phyloP scores from a whole-genome alignment of 2,329 filamentous ascomycete genomes.

The Chrysoporthe austroafricana region DNA sequence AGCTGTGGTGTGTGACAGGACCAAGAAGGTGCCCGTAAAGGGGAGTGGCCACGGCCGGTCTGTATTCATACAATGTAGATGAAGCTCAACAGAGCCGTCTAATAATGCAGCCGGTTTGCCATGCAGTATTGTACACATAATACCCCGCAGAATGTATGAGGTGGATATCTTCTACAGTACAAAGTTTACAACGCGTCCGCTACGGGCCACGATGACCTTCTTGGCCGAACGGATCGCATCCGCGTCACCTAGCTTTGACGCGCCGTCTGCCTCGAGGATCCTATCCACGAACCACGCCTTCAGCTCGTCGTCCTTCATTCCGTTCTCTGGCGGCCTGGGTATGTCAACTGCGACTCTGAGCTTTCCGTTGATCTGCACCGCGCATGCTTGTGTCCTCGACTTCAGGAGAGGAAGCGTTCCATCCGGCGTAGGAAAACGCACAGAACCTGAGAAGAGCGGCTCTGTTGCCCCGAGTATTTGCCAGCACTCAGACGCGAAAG shows the following conservation, averaged over 20 bases:
- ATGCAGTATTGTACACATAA: background rate
- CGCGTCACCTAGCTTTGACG: conserved; percentile 55
- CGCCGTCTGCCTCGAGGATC: conserved; percentile 66
- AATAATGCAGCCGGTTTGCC: background rate
- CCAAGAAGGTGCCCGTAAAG: conserved; percentile 41
- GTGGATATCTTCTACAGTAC: conserved; percentile 48
- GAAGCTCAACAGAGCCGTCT: background rate
- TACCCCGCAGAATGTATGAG: conserved; percentile 2
- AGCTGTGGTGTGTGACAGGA: conserved; percentile 32
- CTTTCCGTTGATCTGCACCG: conserved; percentile 82
- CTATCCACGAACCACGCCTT: conserved; percentile 64
- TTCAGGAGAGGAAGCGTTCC: conserved; percentile 54
- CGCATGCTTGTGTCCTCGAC: conserved; percentile 57
- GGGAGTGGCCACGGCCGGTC: conserved; percentile 54
- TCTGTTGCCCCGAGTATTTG: conserved; percentile 51
- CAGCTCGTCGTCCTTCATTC: conserved; percentile 49
- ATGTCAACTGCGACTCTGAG: conserved; percentile 70
- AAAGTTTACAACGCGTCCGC: conserved; percentile 75
- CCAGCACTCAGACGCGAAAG: conserved; percentile 83
- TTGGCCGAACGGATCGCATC: conserved; percentile 56
- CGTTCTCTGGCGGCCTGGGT: conserved; percentile 48
- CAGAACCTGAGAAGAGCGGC: conserved; percentile 47
- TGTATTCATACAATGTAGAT: conserved; percentile 41
- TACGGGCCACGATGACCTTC: conserved; percentile 67
- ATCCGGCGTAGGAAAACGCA: conserved; percentile 64